Base-by-base conservation (phyloP, 2,329 filamentous ascomycete species). In the Alternaria ventricosa region DNA sequence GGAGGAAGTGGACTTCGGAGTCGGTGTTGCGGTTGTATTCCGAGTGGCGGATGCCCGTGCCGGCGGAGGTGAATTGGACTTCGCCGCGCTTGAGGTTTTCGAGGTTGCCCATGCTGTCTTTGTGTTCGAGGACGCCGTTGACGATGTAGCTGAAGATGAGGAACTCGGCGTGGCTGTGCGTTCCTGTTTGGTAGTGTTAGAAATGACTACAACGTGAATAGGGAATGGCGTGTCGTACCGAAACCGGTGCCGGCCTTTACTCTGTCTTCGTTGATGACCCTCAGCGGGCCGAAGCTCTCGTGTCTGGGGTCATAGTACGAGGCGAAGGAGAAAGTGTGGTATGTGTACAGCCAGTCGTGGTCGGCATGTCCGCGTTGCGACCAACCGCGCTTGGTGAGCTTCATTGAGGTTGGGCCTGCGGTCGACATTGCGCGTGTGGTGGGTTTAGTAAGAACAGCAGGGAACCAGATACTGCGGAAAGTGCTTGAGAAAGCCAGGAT, bases 121-220 rank as follows among this genome's bases (percentile, higher is more conserved):
- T 90, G 83, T 97, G 94, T 51, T 94, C 95, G 66, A 97, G 87
- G 81, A 95, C 92, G 67, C 94, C 93, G 50, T 85, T 88, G n/a
- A 97, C 84, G 74, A 96, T 90, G 82, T 97, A 96, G 76, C 87
- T 90, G 85, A 95, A 96, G 82, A 97, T 97, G 80, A 96, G 92
- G 79, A 93, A 94, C 79, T 97, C 92, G 67, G 90, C 87, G 80
- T 97, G 94, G 25, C 89, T 89, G 77, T 97, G 94, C 0, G 92
- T 94, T 5, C 93, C 63, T 63, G 2, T 23, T 46, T 23, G 41
- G 15, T 27, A n/a, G 33, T 45, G 22, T 58, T 55, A 53, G 53
- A n/a, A 33, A 41, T 0, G 13, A 20, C 1, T 20, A 8, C 1
- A 13, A 2, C 13, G 20, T 44, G 10, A 6, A n/a, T 3, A 4